These are phyloP conservation scores for Cladosporium cucumerinum DNA, from an alignment of 2,329 filamentous ascomycete species.

Conservation along the genomic window DNA sequence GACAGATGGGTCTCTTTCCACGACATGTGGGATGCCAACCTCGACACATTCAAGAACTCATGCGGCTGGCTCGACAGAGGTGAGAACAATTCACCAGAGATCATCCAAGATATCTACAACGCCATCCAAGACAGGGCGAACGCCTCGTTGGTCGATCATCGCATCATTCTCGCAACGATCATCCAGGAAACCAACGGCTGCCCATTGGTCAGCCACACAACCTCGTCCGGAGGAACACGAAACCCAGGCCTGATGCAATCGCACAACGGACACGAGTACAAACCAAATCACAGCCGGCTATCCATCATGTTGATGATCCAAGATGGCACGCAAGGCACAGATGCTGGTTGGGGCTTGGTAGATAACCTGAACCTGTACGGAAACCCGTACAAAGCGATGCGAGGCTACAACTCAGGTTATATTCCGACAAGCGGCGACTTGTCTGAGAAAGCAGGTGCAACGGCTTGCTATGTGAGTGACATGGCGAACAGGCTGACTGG, in stretches of 20 bases:
- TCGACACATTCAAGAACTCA: conserved; percentile 29
- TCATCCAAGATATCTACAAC: conserved; percentile 38
- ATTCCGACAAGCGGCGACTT: conserved; percentile 37
- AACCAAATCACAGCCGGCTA: conserved; percentile 34
- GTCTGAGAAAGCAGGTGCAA: conserved; percentile 44
- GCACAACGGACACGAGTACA: conserved; percentile 37
- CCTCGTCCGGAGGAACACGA: conserved; percentile 36
- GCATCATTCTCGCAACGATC: conserved; percentile 44
- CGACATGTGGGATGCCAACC: conserved; percentile 37
- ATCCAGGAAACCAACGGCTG: conserved; percentile 48
- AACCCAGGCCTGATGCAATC: conserved; percentile 50
- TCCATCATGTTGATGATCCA: conserved; percentile 39
- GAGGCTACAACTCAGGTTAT: conserved; percentile 48
- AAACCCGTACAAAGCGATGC: conserved; percentile 43
- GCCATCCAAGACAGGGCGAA: conserved; percentile 36
- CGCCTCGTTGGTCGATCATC: conserved; percentile 37
- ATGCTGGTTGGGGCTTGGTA: conserved; percentile 41
- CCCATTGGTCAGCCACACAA: conserved; percentile 40
- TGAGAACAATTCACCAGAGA: conserved; percentile 35
- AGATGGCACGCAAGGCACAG: conserved; percentile 46
- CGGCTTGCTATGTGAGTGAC: conserved; percentile 51
- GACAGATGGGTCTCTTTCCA: conserved; percentile 28
- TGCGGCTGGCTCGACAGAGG: conserved; percentile 35
- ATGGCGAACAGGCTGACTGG: conserved; percentile 49
- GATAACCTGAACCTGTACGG: conserved; percentile 37